Evolutionary conservation across 331 rosid species (phyloP), one percentile per base, ranked within the genome.

Genomic region (Quercus lobata): DNA sequence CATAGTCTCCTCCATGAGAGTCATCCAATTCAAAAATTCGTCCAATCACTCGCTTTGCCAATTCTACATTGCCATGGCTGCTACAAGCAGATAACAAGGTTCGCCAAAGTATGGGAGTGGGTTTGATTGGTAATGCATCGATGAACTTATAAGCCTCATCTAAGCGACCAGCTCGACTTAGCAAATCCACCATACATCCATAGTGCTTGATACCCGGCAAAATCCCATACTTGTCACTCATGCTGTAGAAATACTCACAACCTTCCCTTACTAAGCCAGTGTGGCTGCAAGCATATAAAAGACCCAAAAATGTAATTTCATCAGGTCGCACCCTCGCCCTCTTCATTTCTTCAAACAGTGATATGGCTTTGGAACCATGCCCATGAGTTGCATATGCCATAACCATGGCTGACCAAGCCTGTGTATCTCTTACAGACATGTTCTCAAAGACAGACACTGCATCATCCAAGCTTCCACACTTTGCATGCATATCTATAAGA

Each of bases 1-100:
- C 94, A 79, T 94, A 94, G 83, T 94, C 98, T 41, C 98, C 98
- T 46, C 98, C 96, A 35, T 94, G 98, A 62, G 98, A 86, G 79
- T 90, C 92, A 83, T 94, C 98, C 69, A 94, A 41, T 83, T 87
- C 92, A 81, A 86, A 90, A 77, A 94, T 88, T 65, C 86, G 84
- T 60, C 79, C 83, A 44, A 88, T 85, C 56, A 89, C 96, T 53
- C 16, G 89, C 86, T 87, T 86, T 44, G 85, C 98, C 87, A 94
- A 80, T 82, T 89, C 97, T 63, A 90, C 89, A 86, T 89, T 86
- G 44, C 92, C 91, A 16, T 90, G 93, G 87, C 84, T 88, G 73
- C 87, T 78, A 72, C 98, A 92, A 69, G 97, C 80, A 62, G 97
- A 89, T 53, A 94, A 86, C 83, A 94, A 80, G 12, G 96, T 92